phyloP scores from a whole-genome alignment of 768 basidiomycete species.

The Suillus americanus region DNA sequence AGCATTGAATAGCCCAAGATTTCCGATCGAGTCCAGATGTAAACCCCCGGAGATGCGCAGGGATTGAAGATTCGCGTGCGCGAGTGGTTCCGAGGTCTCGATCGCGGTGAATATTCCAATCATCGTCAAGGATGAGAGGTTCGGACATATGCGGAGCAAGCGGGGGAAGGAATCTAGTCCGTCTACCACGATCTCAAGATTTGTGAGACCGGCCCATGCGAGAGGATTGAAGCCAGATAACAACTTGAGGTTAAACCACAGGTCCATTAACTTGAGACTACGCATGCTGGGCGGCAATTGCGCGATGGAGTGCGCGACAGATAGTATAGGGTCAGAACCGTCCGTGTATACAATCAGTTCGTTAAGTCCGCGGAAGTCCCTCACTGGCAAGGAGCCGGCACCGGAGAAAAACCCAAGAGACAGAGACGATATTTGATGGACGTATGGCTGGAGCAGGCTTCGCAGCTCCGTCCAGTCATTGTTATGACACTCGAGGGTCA shows the following conservation, averaged over 20 bases:
- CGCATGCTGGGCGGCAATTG: background rate
- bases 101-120: background rate
- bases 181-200: background rate
- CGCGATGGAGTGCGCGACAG: background rate
- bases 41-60: too few species aligned
- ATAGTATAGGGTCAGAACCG: background rate
- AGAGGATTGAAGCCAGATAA: background rate
- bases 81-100: background rate
- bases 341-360: background rate
- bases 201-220: background rate
- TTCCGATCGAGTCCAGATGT: too few species aligned
- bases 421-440: background rate
- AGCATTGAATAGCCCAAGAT: background rate
- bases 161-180: background rate
- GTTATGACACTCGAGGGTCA: background rate
- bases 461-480: background rate
- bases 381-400: background rate
- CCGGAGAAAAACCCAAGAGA: background rate
- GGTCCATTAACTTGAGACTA: background rate
- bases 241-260: background rate
- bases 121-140: background rate
- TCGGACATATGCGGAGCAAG: background rate
- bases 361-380: background rate
- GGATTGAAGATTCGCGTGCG: background rate
- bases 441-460: background rate